These are phyloP conservation scores for Naganishia sp. DNA, from an alignment of 1,284 basidiomycete genomes.

Conservation along the genomic window DNA sequence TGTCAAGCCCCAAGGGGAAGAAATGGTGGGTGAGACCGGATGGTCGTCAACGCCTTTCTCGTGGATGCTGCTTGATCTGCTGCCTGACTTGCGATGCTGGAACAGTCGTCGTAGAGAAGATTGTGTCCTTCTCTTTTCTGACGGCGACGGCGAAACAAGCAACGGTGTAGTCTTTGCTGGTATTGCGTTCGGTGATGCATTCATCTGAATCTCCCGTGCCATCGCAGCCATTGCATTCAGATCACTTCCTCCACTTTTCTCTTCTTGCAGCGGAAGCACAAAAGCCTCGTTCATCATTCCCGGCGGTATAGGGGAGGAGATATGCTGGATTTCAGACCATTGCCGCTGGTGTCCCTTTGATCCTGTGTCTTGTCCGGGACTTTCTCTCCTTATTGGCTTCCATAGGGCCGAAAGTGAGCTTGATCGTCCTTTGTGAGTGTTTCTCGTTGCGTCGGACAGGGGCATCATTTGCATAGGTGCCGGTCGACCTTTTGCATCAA, in stretches of 20 bases:
- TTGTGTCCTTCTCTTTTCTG: slow-evolving; percentile 9
- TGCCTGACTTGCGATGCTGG: slow-evolving; percentile 13
- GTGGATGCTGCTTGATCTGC: slow-evolving; percentile 4
- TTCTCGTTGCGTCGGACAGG: background rate
- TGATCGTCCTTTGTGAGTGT: slow-evolving; percentile 16
- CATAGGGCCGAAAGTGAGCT: slow-evolving; percentile 16
- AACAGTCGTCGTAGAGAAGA: slow-evolving; percentile 11
- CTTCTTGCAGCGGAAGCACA: background rate
- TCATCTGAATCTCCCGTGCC: too few relatives aligned
- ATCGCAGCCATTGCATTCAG: too few relatives aligned
- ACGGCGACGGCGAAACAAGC: background rate
- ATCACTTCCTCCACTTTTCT: background rate
- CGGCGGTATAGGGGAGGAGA: slow-evolving; percentile 6
- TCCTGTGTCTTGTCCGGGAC: background rate
- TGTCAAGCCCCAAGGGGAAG: slow-evolving; percentile 18
- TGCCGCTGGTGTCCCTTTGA: background rate
- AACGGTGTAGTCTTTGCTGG: background rate
- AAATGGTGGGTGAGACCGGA: background rate
- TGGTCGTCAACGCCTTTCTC: background rate
- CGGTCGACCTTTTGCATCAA: too few relatives aligned
- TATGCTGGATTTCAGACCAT: slow-evolving; percentile 11
- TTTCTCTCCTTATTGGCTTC: slow-evolving; percentile 7
- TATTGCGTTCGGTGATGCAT: background rate
- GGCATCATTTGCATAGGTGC: background rate
- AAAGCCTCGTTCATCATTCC: background rate